Conservation (phyloP, 257 asterid species). For the Solanum piurae region DNA sequence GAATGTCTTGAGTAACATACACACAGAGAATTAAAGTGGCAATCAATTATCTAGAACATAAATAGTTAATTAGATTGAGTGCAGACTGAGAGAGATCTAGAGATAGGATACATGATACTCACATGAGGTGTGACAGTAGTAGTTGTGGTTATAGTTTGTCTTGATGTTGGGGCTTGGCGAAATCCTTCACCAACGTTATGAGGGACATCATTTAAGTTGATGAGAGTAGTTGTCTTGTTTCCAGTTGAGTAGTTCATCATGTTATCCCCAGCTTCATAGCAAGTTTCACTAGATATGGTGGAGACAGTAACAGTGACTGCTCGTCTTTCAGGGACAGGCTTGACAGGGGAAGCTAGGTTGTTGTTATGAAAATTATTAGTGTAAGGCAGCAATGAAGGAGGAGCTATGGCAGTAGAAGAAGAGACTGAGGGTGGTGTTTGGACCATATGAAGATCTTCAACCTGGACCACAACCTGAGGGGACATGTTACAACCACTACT, state of each 20-base stretch:
- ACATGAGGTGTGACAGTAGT: constrained; percentile 26
- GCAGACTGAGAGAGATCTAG: not conserved
- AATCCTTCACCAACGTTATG: constrained; percentile 5
- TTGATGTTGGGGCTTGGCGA: constrained; percentile 8
- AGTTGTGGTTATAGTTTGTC: constrained; percentile 1
- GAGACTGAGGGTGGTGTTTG: constrained; percentile 93
- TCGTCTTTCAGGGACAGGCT: constrained; percentile 77
- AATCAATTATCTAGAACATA: not conserved
- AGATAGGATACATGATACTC: constrained; percentile 2
- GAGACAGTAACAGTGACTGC: constrained; percentile 54
- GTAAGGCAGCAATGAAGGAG: constrained; percentile 32
- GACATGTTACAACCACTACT: constrained; percentile 3
- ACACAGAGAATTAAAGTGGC: not conserved
- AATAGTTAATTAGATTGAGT: not conserved
- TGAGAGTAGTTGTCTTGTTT: constrained; percentile 6
- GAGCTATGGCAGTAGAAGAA: constrained; percentile 48
- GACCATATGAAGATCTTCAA: constrained; percentile 42
- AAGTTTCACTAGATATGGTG: constrained; percentile 24
- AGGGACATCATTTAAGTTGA: constrained; percentile 49
- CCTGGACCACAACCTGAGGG: constrained; percentile 51
- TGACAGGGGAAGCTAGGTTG: constrained; percentile 42
- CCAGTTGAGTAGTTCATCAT: constrained; percentile 6
- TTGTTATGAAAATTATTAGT: not conserved
- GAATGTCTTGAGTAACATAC: not conserved
- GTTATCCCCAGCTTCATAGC: constrained; percentile 21